Percentiles rank a stretch among this genome's conserved stretches.
These are phyloP conservation scores for Polygonum aviculare DNA, from an alignment of 148 eudicot genomes.

Conservation along the genomic window DNA sequence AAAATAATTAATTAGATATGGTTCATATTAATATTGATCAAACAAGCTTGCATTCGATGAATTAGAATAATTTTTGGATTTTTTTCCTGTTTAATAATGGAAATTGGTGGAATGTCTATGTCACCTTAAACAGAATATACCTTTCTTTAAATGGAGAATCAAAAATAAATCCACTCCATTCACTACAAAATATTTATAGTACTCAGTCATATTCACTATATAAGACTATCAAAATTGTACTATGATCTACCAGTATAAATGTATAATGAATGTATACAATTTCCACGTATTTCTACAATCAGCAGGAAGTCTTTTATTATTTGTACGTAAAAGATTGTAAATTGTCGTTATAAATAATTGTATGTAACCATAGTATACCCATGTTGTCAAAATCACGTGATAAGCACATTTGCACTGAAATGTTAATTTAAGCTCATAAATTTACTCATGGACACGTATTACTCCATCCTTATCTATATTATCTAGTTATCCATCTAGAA, in stretches of 20 bases:
- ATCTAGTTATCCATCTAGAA: conserved; percentile 1
- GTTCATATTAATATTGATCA: background rate
- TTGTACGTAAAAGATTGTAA: background rate
- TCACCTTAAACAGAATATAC: background rate
- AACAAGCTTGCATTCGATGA: background rate
- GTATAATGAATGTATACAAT: no score
- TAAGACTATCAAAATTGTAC: background rate
- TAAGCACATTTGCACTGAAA: background rate
- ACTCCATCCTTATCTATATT: conserved; percentile 6
- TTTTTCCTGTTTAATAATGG: background rate
- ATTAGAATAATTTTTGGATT: background rate
- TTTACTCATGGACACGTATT: background rate
- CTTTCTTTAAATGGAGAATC: background rate
- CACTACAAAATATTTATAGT: background rate
- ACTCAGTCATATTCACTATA: background rate
- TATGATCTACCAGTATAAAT: background rate
- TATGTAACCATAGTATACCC: background rate
- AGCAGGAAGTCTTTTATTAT: background rate
- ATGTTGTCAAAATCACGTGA: background rate
- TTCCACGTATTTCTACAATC: background rate
- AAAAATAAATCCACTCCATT: background rate
- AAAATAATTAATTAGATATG: background rate
- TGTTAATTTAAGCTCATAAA: background rate
- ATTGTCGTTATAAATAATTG: background rate
- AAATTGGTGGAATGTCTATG: conserved; percentile 5